Evolutionary conservation across 352 stramenopile genomes (phyloP).

Genomic region (Blastocystis sp.): DNA sequence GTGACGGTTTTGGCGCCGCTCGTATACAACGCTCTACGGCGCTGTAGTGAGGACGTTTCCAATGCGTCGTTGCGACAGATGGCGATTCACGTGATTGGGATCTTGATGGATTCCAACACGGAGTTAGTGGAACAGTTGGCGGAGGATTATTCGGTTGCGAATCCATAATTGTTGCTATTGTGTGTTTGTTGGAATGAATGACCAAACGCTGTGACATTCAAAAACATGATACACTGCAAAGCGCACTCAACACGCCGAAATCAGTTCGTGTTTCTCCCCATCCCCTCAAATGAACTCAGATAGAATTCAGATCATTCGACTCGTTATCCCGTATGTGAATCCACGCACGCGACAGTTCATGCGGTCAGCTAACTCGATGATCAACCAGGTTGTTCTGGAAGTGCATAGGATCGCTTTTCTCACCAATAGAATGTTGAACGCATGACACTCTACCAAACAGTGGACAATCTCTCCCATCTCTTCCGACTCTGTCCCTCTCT

Average conservation of each 20-base stretch:
- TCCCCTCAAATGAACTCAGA: too few species aligned
- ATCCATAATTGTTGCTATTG: not conserved
- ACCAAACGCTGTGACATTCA: too few species aligned
- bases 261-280: too few species aligned
- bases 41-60: not conserved
- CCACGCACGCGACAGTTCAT: not conserved
- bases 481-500: constrained; percentile 16
- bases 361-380: not conserved
- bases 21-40: not conserved
- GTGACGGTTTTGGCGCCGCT: not conserved
- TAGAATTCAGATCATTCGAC: not conserved
- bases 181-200: not conserved
- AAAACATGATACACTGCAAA: too few species aligned
- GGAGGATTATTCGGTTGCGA: not conserved
- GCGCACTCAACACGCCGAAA: too few species aligned
- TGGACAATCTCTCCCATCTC: constrained; percentile 9
- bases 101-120: not conserved
- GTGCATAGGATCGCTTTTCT: not conserved
- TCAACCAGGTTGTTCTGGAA: constrained; percentile 3
- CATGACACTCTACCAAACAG: constrained; percentile 22
- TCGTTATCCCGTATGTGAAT: constrained; percentile 1
- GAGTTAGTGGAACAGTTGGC: not conserved
- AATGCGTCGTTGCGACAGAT: constrained; percentile 6
- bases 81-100: not conserved
- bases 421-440: not conserved